Evolutionary conservation across 768 basidiomycete genomes (phyloP), one percentile per base, ranked within the genome.

Genomic region (Chlorophyllum brunneum): DNA sequence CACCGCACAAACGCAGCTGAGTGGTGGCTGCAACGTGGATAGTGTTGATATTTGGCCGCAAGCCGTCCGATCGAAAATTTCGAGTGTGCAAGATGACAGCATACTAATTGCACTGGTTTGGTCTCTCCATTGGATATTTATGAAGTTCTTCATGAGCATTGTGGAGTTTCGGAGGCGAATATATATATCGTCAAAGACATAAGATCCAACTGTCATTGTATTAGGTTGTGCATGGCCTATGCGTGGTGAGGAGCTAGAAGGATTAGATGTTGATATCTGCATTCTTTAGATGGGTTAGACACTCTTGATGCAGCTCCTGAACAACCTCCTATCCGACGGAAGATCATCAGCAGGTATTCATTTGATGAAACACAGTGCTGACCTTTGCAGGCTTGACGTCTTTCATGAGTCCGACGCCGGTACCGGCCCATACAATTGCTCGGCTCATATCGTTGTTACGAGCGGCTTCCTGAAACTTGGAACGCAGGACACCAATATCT

Each of bases 351-450:
- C n/a, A 39, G 31, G 18, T 41, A 51, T 33, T 41, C 46, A 51
- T 29, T 37, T 6, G 24, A n/a, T 44, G 20, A 42, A 15, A 33
- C 26, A 20, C 10, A 40, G 40, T 41, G 51, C 61, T 56, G 37
- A 71, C 76, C 66, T 68, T 69, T 4, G 75, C 74, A n/a, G 73
- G 61, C 46, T 69, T 65, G 20, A 68, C 59, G 47, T 60, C 66
- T 18, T 72, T 69, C 67, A 87, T 77, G 43, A 81, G 68, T 10
- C 77, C 82, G 23, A 87, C 78, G 13, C 84, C 80, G 34, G 78
- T 74, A 37, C 87, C 88, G 11, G 85, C 79, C 88, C 88, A 90
- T 10, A 82, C 75, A 2, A 85, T 65, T 54, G 81, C 73, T 37
- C 81, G 70, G 50, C 73, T 69, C 8, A 69, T 62, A 56, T 89